Base-by-base conservation (phyloP, 2,329 filamentous ascomycete species). In the Malbranchea zuffiana region DNA sequence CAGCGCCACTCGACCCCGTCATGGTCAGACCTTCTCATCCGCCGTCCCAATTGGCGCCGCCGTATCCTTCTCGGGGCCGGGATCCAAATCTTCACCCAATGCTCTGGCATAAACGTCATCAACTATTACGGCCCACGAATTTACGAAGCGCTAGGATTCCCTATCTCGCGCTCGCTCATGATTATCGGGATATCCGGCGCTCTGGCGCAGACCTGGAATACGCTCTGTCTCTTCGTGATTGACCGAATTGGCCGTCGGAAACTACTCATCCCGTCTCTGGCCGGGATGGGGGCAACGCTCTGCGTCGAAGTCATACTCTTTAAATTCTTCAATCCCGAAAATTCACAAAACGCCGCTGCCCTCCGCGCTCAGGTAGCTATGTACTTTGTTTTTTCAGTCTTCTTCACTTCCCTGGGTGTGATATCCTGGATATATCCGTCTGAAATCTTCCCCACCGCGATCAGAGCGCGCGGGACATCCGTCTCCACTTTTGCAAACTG, bases 161-260 rank as follows among this genome's bases (percentile, higher is more conserved):
- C 53, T 2, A 63, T 57, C 0, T 59, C 59, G 5, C 64, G 57
- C 1, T 65, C 66, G 0, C 58, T 71, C 3, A 62, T 71, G 55
- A 67, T 71, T 32, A 64, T 69, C 42, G 68, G 67, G 3, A 62
- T 71, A 43, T 67, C 61, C 46, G 67, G 67, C 16, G 65, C 66
- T 1, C 55, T 72, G 5, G 64, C 66, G 0, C 65, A 65, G 19
- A 50, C 67, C 15, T 70, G 64, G 58, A 66, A 66, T 42, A 66
- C 62, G 1, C 46, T 68, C 4, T 65, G 66, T 33, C 60, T 71
- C 40, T 50, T 53, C 21, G 50, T 66, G 27, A 49, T 70, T 29
- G 67, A 72, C 45, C 60, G 53, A 11, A 50, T 70, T 28, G 66
- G 66, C 11, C 64, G 67, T 18, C 56, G 69, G 32, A 69, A 66